These are phyloP conservation scores for Aspergillus brunneoviolaceus DNA, from an alignment of 2,329 filamentous ascomycete species.

Conservation along the genomic window DNA sequence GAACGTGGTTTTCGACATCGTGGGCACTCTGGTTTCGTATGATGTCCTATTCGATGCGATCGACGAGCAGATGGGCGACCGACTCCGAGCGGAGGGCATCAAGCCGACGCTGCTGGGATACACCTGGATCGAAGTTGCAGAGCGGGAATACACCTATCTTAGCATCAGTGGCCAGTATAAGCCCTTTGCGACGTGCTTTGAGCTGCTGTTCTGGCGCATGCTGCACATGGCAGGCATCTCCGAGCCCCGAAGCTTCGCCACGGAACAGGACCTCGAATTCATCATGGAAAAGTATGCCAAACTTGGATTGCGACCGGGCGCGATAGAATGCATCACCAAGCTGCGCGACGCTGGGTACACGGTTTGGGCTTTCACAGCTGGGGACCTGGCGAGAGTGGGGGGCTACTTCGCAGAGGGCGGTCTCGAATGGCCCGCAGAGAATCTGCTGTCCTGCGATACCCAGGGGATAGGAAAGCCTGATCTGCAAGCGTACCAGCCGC, in stretches of 20 bases:
- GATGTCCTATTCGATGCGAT: slow-evolving; percentile 41
- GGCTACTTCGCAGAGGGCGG: slow-evolving; percentile 28
- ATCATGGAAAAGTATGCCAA: slow-evolving; percentile 37
- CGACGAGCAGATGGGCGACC: slow-evolving; percentile 37
- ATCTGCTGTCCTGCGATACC: slow-evolving; percentile 28
- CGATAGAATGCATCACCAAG: slow-evolving; percentile 38
- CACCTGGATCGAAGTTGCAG: slow-evolving; percentile 45
- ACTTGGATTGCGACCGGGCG: slow-evolving; percentile 35
- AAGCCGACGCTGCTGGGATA: slow-evolving; percentile 41
- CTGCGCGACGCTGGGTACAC: slow-evolving; percentile 33
- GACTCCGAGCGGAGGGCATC: slow-evolving; percentile 36
- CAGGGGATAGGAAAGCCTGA: slow-evolving; percentile 30
- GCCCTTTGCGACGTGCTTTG: slow-evolving; percentile 40
- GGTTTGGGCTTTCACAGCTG: slow-evolving; percentile 30
- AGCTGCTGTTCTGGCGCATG: slow-evolving; percentile 46
- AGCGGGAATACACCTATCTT: slow-evolving; percentile 49
- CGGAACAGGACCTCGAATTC: slow-evolving; percentile 39
- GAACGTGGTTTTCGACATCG: slow-evolving; percentile 32
- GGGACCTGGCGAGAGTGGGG: slow-evolving; percentile 25
- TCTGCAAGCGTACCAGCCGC: slow-evolving; percentile 22
- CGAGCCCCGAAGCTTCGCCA: slow-evolving; percentile 40
- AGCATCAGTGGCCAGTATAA: slow-evolving; percentile 42
- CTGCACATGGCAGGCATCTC: slow-evolving; percentile 41
- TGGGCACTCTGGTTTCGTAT: slow-evolving; percentile 46
- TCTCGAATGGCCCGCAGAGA: slow-evolving; percentile 23